These are phyloP conservation scores for Metschnikowia drakensbergensis DNA, from an alignment of 805 yeast species.

Conservation along the genomic window DNA sequence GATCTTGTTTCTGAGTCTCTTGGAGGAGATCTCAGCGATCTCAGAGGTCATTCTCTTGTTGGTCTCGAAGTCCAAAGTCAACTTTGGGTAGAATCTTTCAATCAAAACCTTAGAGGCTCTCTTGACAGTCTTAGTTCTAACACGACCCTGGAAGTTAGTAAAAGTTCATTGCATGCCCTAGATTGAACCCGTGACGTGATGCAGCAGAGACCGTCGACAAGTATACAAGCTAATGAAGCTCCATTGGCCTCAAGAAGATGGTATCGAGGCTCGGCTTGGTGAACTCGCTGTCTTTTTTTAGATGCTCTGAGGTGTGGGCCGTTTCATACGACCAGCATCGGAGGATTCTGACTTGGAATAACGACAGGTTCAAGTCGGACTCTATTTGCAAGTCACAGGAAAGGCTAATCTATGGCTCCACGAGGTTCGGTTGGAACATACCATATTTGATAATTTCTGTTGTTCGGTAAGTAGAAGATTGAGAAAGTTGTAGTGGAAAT, in stretches of 20 bases:
- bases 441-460: conserved; percentile 32
- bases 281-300: no score
- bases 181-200: no score
- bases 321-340: no score
- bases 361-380: no score
- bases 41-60: conserved; percentile 99
- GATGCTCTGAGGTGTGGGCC: no score
- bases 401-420: background rate
- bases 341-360: no score
- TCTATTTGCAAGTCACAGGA: no score
- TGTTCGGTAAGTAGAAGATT: conserved; percentile 19
- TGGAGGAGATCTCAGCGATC: conserved; percentile 98
- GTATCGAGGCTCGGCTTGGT: no score
- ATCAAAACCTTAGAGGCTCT: conserved; percentile 99
- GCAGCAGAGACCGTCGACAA: no score
- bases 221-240: no score
- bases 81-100: conserved; percentile 99
- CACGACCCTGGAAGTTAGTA: conserved; percentile 80
- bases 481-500: conserved; percentile 6
- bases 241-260: no score
- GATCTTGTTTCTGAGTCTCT: conserved; percentile 99
- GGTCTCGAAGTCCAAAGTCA: conserved; percentile 98
- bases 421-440: conserved; percentile 20
- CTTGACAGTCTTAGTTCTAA: conserved; percentile 99
- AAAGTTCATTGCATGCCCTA: background rate